Evolutionary conservation across 306 rosid genomes (phyloP), one percentile per base, ranked within the genome.

Genomic region (Prunus mume): DNA sequence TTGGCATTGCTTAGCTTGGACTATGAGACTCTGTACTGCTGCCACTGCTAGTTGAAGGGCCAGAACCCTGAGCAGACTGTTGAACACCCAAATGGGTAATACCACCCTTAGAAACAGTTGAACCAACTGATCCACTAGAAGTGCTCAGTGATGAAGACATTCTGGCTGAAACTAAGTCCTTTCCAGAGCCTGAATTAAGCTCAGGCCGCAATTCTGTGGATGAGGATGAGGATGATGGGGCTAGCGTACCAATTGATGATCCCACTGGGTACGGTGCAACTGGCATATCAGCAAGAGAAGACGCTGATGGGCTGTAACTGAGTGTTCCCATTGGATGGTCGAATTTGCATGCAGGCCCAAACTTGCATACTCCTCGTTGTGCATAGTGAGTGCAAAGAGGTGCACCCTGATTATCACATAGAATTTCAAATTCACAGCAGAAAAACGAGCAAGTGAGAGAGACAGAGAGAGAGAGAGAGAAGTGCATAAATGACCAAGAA

Each of bases 191-290:
- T 22, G 84, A 71, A 81, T 78, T 49, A 62, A 84, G 93, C 72
- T 90, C 94, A 38, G 98, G 93, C 84, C 91, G 86, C 85, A 89
- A 85, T 75, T 95, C 99, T 18, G 98, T 93, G 6, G 99, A 93
- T 41, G 98, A 96, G 6, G 99, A 93, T 41, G 97, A 88, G 57
- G 93, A 93, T 52, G 98, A 89, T 3, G 90, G 96, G 65, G 99
- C 97, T 78, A 95, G 91, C 28, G 88, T 90, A 32, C 90, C 97
- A 13, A 86, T 72, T 58, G 96, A 84, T n/a, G 97, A 95, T 85
- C 97, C 97, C 76, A 95, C 92, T 43, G 97, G 97, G 85, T 88
- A 92, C 1, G 97, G 99, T 51, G 97, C 93, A 64, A 91, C 99
- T 2, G 97, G 97, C 88, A 96, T 89, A 83, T 91, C 97, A 32